These are phyloP conservation scores for Aspergillus haitiensis DNA, from an alignment of 495 filamentous ascomycete genomes.

Conservation along the genomic window DNA sequence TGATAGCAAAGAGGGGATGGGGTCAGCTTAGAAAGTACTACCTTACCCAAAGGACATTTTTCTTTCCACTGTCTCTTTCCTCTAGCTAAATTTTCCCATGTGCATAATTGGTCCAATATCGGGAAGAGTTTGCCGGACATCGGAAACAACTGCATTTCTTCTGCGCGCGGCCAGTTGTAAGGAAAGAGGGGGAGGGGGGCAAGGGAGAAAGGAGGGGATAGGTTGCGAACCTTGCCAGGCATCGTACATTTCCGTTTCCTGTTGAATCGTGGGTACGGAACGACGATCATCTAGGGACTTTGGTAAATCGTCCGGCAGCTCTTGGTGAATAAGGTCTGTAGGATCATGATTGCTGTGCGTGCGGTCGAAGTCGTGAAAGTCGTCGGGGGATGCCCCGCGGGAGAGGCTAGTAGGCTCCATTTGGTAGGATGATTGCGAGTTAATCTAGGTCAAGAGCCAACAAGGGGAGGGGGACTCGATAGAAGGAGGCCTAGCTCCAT, in stretches of 20 bases:
- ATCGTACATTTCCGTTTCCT: conserved; percentile 96
- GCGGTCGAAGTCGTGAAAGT: conserved; percentile 33
- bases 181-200: background rate
- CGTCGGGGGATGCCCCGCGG: conserved; percentile 39
- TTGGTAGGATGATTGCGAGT: conserved; percentile 12
- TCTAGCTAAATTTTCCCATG: no score
- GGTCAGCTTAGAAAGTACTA: conserved; percentile 4
- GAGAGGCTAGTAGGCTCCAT: conserved; percentile 43
- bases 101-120: no score
- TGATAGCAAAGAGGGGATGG: background rate
- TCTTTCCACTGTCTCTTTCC: no score
- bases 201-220: conserved; percentile 8
- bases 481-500: conserved; percentile 25
- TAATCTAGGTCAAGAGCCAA: conserved; percentile 18
- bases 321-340: conserved; percentile 22
- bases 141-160: background rate
- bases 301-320: conserved; percentile 82
- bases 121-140: background rate
- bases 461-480: conserved; percentile 17
- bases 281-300: conserved; percentile 87
- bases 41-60: background rate
- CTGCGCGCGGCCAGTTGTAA: background rate
- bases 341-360: conserved; percentile 20
- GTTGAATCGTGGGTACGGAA: conserved; percentile 55
- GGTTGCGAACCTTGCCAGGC: conserved; percentile 84